Percentiles rank a stretch among this genome's conserved stretches.
phyloP scores from a whole-genome alignment of 116 monocot species.

The Posidonia oceanica region DNA sequence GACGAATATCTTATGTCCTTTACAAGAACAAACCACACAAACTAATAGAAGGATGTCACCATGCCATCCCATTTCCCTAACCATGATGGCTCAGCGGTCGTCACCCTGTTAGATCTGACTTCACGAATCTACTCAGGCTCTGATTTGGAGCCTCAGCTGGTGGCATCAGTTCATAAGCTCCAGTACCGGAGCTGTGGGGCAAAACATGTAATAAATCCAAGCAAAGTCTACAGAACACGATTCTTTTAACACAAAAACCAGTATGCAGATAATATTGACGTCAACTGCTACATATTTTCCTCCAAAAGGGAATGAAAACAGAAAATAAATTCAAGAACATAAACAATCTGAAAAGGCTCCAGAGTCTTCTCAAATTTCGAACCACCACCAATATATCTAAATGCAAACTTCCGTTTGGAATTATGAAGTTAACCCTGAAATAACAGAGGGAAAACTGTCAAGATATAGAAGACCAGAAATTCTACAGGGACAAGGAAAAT shows the following conservation, averaged over 20 bases:
- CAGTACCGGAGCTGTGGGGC: too few species aligned
- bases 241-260: not conserved
- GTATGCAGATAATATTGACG: conserved; percentile 1
- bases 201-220: not conserved
- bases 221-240: too few species aligned
- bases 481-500: not conserved
- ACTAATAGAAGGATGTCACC: too few species aligned
- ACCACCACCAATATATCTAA: not conserved
- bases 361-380: not conserved
- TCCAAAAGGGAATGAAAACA: not conserved
- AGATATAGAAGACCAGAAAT: not conserved
- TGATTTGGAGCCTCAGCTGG: too few species aligned
- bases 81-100: too few species aligned
- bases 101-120: too few species aligned
- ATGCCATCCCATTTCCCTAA: too few species aligned
- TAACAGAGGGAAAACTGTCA: not conserved
- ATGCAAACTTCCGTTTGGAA: not conserved
- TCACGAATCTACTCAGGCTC: too few species aligned
- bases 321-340: not conserved
- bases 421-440: not conserved
- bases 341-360: not conserved
- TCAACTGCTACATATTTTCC: not conserved
- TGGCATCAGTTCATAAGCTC: too few species aligned
- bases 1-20: too few species aligned
- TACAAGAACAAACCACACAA: too few species aligned